These are phyloP conservation scores for Hydnomerulius pinastri DNA, from an alignment of 768 basidiomycete species.

Conservation along the genomic window DNA sequence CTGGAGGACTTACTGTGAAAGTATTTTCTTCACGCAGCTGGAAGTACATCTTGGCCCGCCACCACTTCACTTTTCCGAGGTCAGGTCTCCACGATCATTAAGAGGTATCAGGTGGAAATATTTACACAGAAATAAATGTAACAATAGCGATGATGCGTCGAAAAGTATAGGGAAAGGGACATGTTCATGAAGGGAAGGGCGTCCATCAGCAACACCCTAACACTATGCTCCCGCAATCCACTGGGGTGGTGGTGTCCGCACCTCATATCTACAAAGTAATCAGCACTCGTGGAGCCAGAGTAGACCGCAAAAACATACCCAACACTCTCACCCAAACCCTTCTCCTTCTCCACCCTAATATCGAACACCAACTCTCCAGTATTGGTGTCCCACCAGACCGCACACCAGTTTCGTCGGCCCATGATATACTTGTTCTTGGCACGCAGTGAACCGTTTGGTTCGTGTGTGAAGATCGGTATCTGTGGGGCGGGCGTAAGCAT, in stretches of 20 bases:
- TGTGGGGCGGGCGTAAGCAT: slow-evolving; percentile 26
- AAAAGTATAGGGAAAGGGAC: no score
- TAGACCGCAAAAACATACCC: slow-evolving; percentile 51
- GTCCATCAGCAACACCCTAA: not conserved
- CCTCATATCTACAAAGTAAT: slow-evolving; percentile 40
- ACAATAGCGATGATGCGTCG: no score
- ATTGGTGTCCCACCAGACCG: slow-evolving; percentile 55
- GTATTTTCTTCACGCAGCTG: no score
- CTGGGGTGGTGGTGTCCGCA: slow-evolving; percentile 44
- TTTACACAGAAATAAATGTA: no score
- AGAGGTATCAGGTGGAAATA: no score
- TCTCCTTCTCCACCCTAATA: slow-evolving; percentile 82
- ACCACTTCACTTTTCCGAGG: not conserved
- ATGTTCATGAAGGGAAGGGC: not conserved
- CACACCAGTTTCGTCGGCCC: slow-evolving; percentile 88
- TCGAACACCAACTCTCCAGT: slow-evolving; percentile 77
- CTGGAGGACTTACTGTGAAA: slow-evolving; percentile 25
- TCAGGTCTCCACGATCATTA: no score
- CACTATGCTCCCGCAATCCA: slow-evolving; percentile 32
- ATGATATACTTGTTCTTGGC: slow-evolving; percentile 78
- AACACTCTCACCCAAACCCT: slow-evolving; percentile 79
- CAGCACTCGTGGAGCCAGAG: not conserved
- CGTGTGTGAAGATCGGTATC: slow-evolving; percentile 76
- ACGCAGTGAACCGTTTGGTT: slow-evolving; percentile 74
- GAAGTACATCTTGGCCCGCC: no score